Evolutionary conservation across 2,329 filamentous ascomycete species (phyloP).

Genomic region (Hypoxylon rubiginosum): DNA sequence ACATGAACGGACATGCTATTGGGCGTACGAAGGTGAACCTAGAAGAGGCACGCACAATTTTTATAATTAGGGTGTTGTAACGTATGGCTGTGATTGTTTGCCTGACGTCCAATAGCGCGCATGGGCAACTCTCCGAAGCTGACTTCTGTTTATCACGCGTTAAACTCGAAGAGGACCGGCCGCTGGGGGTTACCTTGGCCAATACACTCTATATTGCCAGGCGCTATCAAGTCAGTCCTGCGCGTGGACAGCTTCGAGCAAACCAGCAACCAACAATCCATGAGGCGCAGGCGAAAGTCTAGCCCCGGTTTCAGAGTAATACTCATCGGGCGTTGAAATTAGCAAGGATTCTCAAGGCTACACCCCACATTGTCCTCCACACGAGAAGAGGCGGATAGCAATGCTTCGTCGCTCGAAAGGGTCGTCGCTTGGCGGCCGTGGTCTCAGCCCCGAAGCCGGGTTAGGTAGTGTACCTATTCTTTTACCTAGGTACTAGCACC

Average conservation of each 20-base stretch:
- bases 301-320: slow-evolving; percentile 35
- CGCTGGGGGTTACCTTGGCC: slow-evolving; percentile 28
- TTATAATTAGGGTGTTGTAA: slow-evolving; percentile 31
- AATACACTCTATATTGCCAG: slow-evolving; percentile 30
- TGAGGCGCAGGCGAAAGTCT: slow-evolving; percentile 24
- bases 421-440: slow-evolving; percentile 29
- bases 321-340: slow-evolving; percentile 21
- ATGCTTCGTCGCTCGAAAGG: slow-evolving; percentile 22
- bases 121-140: slow-evolving; percentile 9
- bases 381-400: slow-evolving; percentile 14
- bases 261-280: slow-evolving; percentile 7
- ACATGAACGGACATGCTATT: slow-evolving; percentile 26
- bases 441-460: slow-evolving; percentile 30
- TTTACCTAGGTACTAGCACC: background rate
- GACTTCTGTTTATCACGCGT: slow-evolving; percentile 22
- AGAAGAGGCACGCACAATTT: slow-evolving; percentile 5
- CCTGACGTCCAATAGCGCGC: slow-evolving; percentile 29
- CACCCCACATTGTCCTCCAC: slow-evolving; percentile 39
- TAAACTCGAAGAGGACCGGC: slow-evolving; percentile 15
- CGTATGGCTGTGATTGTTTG: slow-evolving; percentile 26
- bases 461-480: slow-evolving; percentile 21
- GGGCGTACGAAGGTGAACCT: slow-evolving; percentile 10
- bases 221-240: slow-evolving; percentile 13
- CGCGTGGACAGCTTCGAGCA: slow-evolving; percentile 17
- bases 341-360: slow-evolving; percentile 27